Evolutionary conservation across 176 grass and related monocot species (phyloP).

Genomic region (Ampelocalamus luodianensis): DNA sequence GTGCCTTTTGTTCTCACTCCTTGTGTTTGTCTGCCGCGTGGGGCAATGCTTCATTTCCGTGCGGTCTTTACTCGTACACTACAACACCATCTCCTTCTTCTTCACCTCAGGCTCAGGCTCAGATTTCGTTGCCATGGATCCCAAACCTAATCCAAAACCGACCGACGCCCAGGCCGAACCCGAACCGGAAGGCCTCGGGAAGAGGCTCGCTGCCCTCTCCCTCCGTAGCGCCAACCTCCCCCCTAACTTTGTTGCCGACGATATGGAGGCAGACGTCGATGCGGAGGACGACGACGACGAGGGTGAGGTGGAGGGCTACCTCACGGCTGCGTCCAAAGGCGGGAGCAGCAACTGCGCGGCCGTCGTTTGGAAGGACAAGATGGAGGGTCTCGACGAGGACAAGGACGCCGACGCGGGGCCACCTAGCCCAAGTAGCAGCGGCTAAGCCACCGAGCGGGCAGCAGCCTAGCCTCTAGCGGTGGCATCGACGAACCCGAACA

Average conservation of each 20-base stretch:
- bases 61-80: too few species aligned
- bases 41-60: too few species aligned
- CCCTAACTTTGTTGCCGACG: slow-evolving; percentile 61
- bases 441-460: slow-evolving; percentile 87
- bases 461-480: too few species aligned
- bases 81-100: too few species aligned
- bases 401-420: slow-evolving; percentile 43
- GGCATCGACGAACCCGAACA: too few species aligned
- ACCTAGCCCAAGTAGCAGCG: slow-evolving; percentile 85
- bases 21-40: too few species aligned
- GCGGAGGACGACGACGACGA: too few species aligned
- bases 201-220: slow-evolving; percentile 42
- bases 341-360: slow-evolving; percentile 38
- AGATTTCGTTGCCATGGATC: slow-evolving; percentile 42
- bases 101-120: too few species aligned
- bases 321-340: too few species aligned
- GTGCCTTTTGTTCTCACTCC: too few species aligned
- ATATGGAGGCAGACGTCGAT: slow-evolving; percentile 33
- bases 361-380: slow-evolving; percentile 37
- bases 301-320: too few species aligned
- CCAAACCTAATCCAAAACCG: slow-evolving; percentile 49
- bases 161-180: not conserved
- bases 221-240: slow-evolving; percentile 55
- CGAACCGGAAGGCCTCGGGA: not conserved
- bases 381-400: slow-evolving; percentile 44